Evolutionary conservation across 192 early-diverging fungal genomes (phyloP).

Genomic region (Gamsiella multidivaricata): DNA sequence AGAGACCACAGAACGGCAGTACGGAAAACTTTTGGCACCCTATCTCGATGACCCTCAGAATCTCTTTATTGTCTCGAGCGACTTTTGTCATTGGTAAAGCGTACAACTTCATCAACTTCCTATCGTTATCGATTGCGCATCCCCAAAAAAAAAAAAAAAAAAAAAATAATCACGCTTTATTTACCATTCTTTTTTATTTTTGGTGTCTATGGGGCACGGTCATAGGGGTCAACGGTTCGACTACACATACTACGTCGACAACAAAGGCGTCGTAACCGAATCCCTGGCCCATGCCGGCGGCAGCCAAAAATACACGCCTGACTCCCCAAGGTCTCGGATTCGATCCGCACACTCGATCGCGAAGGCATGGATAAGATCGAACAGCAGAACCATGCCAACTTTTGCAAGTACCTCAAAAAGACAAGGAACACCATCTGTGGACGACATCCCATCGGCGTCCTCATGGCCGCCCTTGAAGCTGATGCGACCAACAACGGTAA

Average conservation of each 20-base stretch:
- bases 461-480: slow-evolving; percentile 73
- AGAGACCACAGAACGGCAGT: slow-evolving; percentile 69
- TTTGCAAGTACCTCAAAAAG: slow-evolving; percentile 74
- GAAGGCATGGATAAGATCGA: slow-evolving; percentile 86
- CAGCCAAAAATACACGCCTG: slow-evolving; percentile 1
- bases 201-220: background rate
- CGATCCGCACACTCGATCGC: slow-evolving; percentile 83
- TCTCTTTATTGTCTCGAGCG: slow-evolving; percentile 94
- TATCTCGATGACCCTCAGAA: slow-evolving; percentile 78
- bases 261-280: slow-evolving; percentile 16
- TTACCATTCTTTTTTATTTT: background rate
- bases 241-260: slow-evolving; percentile 75
- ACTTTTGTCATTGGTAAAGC: slow-evolving; percentile 97
- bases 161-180: background rate
- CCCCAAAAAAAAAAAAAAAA: background rate
- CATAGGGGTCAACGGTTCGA: slow-evolving; percentile 83
- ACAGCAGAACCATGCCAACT: slow-evolving; percentile 64
- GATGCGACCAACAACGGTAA: slow-evolving; percentile 21
- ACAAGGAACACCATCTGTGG: slow-evolving; percentile 98
- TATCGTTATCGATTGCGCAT: no score
- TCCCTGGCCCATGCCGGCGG: slow-evolving; percentile 17
- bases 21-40: slow-evolving; percentile 77
- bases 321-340: slow-evolving; percentile 69
- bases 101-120: no score
- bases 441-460: slow-evolving; percentile 86